Base-by-base conservation (phyloP, 2,329 filamentous ascomycete genomes). In the Clarireedia monteithiana region DNA sequence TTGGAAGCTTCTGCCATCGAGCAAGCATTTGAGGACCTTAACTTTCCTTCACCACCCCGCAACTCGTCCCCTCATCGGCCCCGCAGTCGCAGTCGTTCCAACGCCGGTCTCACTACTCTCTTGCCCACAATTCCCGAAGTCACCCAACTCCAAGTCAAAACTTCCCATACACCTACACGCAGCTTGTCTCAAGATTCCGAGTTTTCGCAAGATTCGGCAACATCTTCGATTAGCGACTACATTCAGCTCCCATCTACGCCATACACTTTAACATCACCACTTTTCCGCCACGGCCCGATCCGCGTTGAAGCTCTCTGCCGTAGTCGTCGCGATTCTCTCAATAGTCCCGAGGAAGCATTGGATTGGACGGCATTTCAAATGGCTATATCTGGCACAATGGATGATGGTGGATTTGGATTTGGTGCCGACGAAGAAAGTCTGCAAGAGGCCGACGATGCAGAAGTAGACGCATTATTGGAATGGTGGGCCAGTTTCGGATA, bases 361-460 rank as follows among this genome's bases (percentile, higher is more conserved):
- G 81, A 85, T 71, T 84, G 81, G 81, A 82, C 78, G 5, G 81
- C 81, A 3, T 85, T 84, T 65, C 82, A 85, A 68, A 83, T 84
- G 75, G 81, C 82, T 15, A 83, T 84, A 50, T 70, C 80, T 0
- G 81, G 81, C 44, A 79, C 78, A 5, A 77, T 78, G 2, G 78
- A 77, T 30, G 79, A 81, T 60, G 72, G 79, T 4, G 50, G 51
- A 3, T 26, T 47, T 6, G 55, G 60, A 3, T 26, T 47, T 6
- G 55, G 60, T 39, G 23, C 51, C 1, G 39, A 49, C 39, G 50
- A 55, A 20, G 58, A 64, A 40, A 54, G 36, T 9, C 52, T 62
- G 6, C 56, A 48, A 50, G 59, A 62, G 45, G 50, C 39, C 7
- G 59, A 62, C 36, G 62, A 64, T 46, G 50, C 52, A 3, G 62